Evolutionary conservation across 768 basidiomycete species (phyloP), one percentile per base, ranked within the genome.

Genomic region (Leccinum pellstonianum): DNA sequence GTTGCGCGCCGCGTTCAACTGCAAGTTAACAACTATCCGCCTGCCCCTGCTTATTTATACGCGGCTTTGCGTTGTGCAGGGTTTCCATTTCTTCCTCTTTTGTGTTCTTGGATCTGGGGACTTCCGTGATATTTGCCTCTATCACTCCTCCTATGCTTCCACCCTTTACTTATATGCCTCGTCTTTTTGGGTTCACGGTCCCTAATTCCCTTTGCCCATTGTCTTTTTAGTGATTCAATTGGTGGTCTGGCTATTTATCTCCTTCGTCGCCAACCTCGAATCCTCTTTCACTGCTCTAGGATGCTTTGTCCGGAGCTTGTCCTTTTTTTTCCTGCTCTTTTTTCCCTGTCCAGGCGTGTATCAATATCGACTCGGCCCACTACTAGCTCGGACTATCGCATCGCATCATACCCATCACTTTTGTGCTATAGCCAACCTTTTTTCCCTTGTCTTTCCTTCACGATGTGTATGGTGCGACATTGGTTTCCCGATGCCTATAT

Each of bases 61-160:
- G 64, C 62, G 58, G 56, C 68, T 63, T 63, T 62, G 64, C 64
- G 64, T 63, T 58, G 59, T 62, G 56, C 61, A 63, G 62, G 65
- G 62, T 54, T 68, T 67, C 58, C 68, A 71, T 76, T 68, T 72
- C 58, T 65, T 56, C 62, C 15, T 60, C 59, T 60, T 58, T 61
- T 74, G 74, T 78, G 73, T 75, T 78, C 71, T 78, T 77, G 79
- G 73, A 75, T 80, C 71, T 68, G 73, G 75, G 73, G 73, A 75
- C 72, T 62, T 29, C 59, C 55, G 64, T 64, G 61, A 64, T 70
- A 68, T 73, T 67, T 66, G 53, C 48, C 43, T 55, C 41, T 29
- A 52, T 63, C 64, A 59, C 62, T 48, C 54, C 43, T 35, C 56
- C 19, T 49, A 62, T 68, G 65, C 61, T 69, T 58, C 58, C 25